Evolutionary conservation across 495 filamentous ascomycete species (phyloP).

Genomic region (Aspergillus taichungensis): DNA sequence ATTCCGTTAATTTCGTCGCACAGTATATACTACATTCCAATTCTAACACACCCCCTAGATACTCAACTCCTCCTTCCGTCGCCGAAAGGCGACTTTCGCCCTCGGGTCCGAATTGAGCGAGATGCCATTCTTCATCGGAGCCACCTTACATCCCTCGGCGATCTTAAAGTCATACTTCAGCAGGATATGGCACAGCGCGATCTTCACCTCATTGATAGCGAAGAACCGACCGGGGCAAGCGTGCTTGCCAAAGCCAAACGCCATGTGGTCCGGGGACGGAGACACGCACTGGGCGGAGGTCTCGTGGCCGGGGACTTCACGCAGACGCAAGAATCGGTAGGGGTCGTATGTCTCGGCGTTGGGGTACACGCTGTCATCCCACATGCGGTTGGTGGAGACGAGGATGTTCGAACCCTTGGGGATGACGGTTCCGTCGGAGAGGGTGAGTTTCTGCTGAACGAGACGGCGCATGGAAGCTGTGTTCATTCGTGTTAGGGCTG

Average conservation of each 20-base stretch:
- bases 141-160: no score
- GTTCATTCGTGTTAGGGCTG: not conserved
- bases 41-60: no score
- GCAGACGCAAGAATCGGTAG: conserved; percentile 24
- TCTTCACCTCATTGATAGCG: conserved; percentile 29
- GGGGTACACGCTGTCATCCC: conserved; percentile 24
- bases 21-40: no score
- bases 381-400: conserved; percentile 10
- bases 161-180: conserved; percentile 39
- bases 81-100: no score
- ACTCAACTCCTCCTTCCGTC: no score
- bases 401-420: conserved; percentile 13
- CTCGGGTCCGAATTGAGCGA: no score
- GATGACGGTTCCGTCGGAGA: conserved; percentile 8
- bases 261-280: conserved; percentile 20
- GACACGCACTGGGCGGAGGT: conserved; percentile 19
- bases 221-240: conserved; percentile 39
- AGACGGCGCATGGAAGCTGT: conserved; percentile 27
- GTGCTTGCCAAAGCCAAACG: conserved; percentile 32
- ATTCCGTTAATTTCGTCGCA: no score
- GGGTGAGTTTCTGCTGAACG: conserved; percentile 10
- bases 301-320: conserved; percentile 18
- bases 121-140: no score
- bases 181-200: conserved; percentile 24
- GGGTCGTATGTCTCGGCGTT: conserved; percentile 28